These are phyloP conservation scores for Tetracladium setigerum DNA, from an alignment of 495 filamentous ascomycete species.

Conservation along the genomic window DNA sequence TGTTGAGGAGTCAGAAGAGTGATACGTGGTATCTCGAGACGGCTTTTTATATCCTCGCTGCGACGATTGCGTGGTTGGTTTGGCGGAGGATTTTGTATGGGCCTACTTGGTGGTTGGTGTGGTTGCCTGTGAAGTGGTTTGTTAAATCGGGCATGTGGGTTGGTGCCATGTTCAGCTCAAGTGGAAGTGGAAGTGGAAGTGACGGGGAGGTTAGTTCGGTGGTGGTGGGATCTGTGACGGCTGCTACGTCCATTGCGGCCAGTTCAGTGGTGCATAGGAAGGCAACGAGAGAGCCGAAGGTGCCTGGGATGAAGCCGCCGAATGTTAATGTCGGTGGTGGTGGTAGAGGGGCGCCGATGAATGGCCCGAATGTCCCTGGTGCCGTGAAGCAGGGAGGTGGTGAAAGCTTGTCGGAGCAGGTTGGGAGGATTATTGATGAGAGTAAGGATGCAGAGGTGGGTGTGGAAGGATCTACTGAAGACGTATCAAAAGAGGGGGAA, in stretches of 20 bases:
- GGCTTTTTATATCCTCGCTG: constrained; percentile 70
- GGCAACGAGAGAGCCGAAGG: constrained; percentile 29
- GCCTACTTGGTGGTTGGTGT: constrained; percentile 82
- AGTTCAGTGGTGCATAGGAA: constrained; percentile 38
- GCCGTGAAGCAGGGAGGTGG: constrained; percentile 8
- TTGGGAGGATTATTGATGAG: constrained; percentile 44
- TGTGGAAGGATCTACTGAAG: constrained; percentile 38
- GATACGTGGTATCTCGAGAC: constrained; percentile 96
- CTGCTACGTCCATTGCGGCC: constrained; percentile 18
- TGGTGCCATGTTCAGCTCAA: constrained; percentile 26
- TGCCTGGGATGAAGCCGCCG: constrained; percentile 6
- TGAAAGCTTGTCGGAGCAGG: constrained; percentile 34
- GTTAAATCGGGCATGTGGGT: constrained; percentile 40
- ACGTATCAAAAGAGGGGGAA: constrained; percentile 36
- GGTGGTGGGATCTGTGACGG: constrained; percentile 10
- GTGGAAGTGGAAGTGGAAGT: constrained; percentile 29
- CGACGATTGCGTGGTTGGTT: constrained; percentile 75
- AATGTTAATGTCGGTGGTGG: constrained; percentile 21
- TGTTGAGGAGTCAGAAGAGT: constrained; percentile 81
- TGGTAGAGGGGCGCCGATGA: constrained; percentile 14
- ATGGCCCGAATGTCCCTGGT: not conserved
- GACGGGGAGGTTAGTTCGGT: constrained; percentile 23
- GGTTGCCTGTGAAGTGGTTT: constrained; percentile 64
- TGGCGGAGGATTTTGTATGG: constrained; percentile 81
- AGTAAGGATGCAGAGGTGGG: constrained; percentile 31